A percentile compares a stretch with the other conserved stretches of the same genome.
Conservation (phyloP, 495 filamentous ascomycete species). For the Neurospora intermedia region DNA sequence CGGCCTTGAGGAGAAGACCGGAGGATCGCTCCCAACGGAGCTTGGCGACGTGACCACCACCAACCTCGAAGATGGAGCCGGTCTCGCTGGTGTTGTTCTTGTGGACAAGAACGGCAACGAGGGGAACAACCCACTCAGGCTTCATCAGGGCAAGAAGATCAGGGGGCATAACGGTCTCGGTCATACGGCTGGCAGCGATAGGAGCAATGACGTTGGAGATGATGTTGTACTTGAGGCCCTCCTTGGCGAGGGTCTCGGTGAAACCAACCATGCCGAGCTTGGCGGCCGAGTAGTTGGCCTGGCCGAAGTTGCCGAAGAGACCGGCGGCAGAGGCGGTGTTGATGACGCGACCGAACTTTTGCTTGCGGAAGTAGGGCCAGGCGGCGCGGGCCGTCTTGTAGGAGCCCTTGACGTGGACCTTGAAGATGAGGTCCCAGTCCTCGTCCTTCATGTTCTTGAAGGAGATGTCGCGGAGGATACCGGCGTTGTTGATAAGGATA, state of each 20-base stretch:
- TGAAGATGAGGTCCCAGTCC: slow-evolving; percentile 93
- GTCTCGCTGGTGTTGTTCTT: slow-evolving; percentile 76
- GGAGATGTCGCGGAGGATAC: slow-evolving; percentile 89
- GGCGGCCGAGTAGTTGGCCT: slow-evolving; percentile 95
- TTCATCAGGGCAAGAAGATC: slow-evolving; percentile 81
- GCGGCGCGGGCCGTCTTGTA: slow-evolving; percentile 96
- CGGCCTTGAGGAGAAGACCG: slow-evolving; percentile 83
- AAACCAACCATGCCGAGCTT: slow-evolving; percentile 96
- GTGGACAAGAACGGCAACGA: slow-evolving; percentile 85
- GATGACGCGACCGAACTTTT: slow-evolving; percentile 94
- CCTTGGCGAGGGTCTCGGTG: slow-evolving; percentile 96
- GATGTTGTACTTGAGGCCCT: slow-evolving; percentile 98
- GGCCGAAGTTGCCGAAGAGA: slow-evolving; percentile 91
- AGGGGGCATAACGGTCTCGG: slow-evolving; percentile 92
- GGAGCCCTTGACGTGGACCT: slow-evolving; percentile 86
- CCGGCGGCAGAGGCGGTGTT: slow-evolving; percentile 94
- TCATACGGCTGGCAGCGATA: slow-evolving; percentile 95
- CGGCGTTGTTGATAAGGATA: slow-evolving; percentile 94
- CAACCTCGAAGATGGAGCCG: slow-evolving; percentile 86
- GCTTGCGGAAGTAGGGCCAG: slow-evolving; percentile 96
- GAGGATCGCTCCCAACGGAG: slow-evolving; percentile 90
- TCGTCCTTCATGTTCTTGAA: slow-evolving; percentile 98
- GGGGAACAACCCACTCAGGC: slow-evolving; percentile 92
- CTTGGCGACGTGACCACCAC: slow-evolving; percentile 89
- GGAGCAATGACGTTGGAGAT: slow-evolving; percentile 92